Base-by-base conservation (phyloP, 108 stramenopile genomes). In the Cyclotella atomus region DNA sequence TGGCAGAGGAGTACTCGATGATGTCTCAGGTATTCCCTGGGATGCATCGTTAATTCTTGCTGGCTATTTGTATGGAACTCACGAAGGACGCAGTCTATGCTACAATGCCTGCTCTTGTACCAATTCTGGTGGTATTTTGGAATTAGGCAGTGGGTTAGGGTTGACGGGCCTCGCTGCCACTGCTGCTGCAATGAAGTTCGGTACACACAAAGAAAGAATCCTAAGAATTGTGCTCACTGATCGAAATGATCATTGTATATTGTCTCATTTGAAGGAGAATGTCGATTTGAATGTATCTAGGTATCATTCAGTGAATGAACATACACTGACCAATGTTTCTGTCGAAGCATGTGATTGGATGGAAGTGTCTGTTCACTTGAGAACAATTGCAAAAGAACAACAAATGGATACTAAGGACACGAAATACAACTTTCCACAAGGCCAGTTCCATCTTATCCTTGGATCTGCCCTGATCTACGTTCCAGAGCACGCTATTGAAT, bases 61-160 rank as follows among this genome's bases (percentile, higher is more conserved):
- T 1, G 34, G 24, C 1, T 76, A 59, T 62, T 68, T 76, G 41
- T 76, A 59, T 43, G 75, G 75, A 3, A 76, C 75, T 3, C n/a
- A 60, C 17, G 47, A 60, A 67, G 75, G 75, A 52, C 56, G 34
- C 15, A 45, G 57, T 19, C 27, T 76, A 16, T 76, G 75, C 36
- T 36, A 41, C 27, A 12, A 76, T 35, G 67, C 75, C 15, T 67
- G 43, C 15, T 45, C 25, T 35, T 15, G 19, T 9, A 23, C 3
- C 17, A 2, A 21, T 52, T 10, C 28, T 28, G 75, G 75, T 24
- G 75, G 75, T 0, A 76, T 76, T 24, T 62, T 76, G 38, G 75
- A 76, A 68, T 52, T 76, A 16, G 75, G 75, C 10, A 76, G 75
- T 53, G 75, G 75, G 10, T 61, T 76, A 20, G 75, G 75, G 23